Evolutionary conservation across 805 yeast genomes (phyloP), one percentile per base, ranked within the genome.

Genomic region (Saccharomycopsis javanensis): DNA sequence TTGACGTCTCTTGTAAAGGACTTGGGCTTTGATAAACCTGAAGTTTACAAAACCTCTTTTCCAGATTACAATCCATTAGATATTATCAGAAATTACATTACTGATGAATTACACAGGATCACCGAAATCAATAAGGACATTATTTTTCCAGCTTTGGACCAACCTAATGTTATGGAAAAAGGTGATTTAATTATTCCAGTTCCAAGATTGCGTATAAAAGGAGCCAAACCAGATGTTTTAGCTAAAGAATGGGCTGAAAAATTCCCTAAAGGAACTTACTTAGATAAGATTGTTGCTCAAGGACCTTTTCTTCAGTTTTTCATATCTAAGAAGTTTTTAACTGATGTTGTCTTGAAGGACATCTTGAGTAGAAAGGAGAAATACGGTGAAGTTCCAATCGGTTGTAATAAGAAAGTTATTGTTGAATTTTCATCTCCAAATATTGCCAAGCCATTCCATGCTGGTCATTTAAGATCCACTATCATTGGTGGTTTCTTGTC

Each of bases 361-460:
- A 74, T 85, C 48, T 78, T 91, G 64, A 73, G 74, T 54, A 79
- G 85, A 70, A 76, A 75, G 57, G 72, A 75, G 34, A 67, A 68
- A 3, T 94, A 81, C 70, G 99, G 99, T 63, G 72, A 82, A 51
- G 75, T 84, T 64, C 88, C 90, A 53, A 65, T 87, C 56, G 97
- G 94, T 58, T 72, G 72, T 45, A 83, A 82, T 62, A 86, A 89
- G 73, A 85, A 76, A 61, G 77, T 86, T 16, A 66, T 90, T 50
- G 79, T 94, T 65, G 99, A 94, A 72, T 94, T 94, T 67, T 88
- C 97, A 1, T 91, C 98, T 35, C 99, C 99, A 63, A 94, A 94
- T 72, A 92, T 94, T 67, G 99, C 99, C 63, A 94, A 94, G 74
- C 99, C 99, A 11, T 94, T 94, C 86, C 99, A 94, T 69, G 99